phyloP scores from a whole-genome alignment of 106 monocot species.

The Amphibolis antarctica region DNA sequence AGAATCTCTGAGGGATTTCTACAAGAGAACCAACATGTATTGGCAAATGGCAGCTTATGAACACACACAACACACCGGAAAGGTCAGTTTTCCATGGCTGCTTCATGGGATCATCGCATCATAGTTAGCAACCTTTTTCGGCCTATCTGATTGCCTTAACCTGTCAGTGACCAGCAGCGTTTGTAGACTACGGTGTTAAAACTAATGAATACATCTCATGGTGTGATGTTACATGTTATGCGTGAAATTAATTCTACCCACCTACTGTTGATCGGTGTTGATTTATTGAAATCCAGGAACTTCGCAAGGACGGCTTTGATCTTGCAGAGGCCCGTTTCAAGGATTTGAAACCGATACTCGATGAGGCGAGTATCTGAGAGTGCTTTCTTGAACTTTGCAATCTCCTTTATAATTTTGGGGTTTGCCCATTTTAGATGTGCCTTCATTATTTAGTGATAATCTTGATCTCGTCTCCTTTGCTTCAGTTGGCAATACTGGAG shows the following conservation, averaged over 20 bases:
- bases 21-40: conserved; percentile 73
- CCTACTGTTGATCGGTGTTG: not conserved
- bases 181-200: not conserved
- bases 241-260: not conserved
- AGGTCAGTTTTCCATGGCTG: conserved; percentile 32
- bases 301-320: conserved; percentile 99
- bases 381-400: not conserved
- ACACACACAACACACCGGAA: conserved; percentile 99
- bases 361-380: conserved; percentile 46
- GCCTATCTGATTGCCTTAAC: too few relatives aligned
- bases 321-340: conserved; percentile 80
- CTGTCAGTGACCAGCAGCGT: not conserved
- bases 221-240: too few relatives aligned
- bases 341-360: conserved; percentile 95
- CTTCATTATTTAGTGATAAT: not conserved
- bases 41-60: conserved; percentile 99
- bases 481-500: conserved; percentile 59
- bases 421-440: not conserved
- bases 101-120: not conserved
- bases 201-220: too few relatives aligned
- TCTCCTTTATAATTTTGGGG: too few relatives aligned
- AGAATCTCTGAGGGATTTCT: conserved; percentile 86
- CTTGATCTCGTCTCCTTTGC: not conserved
- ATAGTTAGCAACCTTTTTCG: not conserved
- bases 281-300: conserved; percentile 43